Percentiles rank a stretch among this genome's conserved stretches.
Conservation (phyloP, 1,284 basidiomycete genomes). For the Ganoderma leucocontextum region DNA sequence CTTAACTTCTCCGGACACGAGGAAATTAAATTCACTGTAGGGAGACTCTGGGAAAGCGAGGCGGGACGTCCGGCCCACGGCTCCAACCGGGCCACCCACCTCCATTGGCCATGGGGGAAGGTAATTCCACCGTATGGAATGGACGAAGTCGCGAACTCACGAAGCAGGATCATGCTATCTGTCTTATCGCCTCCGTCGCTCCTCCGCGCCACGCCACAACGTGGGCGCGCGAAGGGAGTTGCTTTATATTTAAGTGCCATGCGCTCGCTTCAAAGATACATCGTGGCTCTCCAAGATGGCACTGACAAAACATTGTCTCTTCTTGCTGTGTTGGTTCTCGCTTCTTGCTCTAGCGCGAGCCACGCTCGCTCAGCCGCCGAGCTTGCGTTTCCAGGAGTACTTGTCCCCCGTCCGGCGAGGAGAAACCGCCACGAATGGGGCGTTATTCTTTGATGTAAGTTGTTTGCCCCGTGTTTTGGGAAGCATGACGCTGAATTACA, state of each 20-base stretch:
- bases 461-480: background rate
- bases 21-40: background rate
- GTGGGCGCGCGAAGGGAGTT: background rate
- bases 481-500: background rate
- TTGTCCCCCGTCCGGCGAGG: conserved; percentile 20
- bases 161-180: conserved; percentile 28
- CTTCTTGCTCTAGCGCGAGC: conserved; percentile 2
- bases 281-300: background rate
- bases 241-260: background rate
- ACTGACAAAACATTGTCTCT: background rate
- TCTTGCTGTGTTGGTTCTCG: background rate
- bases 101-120: background rate
- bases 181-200: conserved; percentile 24
- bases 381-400: conserved; percentile 19
- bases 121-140: conserved; percentile 10
- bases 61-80: background rate
- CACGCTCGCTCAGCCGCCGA: conserved; percentile 10
- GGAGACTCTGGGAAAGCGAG: background rate
- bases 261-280: background rate
- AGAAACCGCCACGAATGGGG: conserved; percentile 27
- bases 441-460: conserved; percentile 42
- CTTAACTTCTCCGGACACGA: background rate
- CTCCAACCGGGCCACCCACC: background rate
- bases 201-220: conserved; percentile 2
- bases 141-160: conserved; percentile 19